Evolutionary conservation across 495 filamentous ascomycete genomes (phyloP).

Genomic region (Penicillium parvum): DNA sequence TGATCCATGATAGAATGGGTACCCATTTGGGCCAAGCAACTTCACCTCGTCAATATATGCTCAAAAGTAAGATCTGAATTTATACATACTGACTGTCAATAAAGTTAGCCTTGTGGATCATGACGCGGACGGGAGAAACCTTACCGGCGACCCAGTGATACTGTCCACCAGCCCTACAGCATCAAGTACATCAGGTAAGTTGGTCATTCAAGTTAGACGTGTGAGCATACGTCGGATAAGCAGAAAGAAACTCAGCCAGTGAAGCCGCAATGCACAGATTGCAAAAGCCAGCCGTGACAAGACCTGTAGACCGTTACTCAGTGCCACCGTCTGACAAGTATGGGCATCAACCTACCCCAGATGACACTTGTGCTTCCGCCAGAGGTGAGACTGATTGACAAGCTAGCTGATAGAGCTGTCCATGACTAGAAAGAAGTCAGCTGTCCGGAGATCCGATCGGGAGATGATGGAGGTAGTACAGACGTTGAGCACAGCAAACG

Average conservation of each 20-base stretch:
- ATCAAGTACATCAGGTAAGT: too few relatives aligned
- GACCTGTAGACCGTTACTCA: conserved; percentile 31
- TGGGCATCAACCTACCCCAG: conserved; percentile 32
- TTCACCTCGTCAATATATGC: conserved; percentile 6
- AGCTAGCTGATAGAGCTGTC: conserved; percentile 42
- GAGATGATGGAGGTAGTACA: conserved; percentile 2
- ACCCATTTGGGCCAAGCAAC: conserved; percentile 55
- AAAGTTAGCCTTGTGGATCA: too few relatives aligned
- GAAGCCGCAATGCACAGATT: conserved; percentile 64
- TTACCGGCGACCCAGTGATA: conserved; percentile 69
- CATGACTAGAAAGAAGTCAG: conserved; percentile 27
- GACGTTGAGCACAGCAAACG: conserved; percentile 45
- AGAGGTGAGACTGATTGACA: conserved; percentile 42
- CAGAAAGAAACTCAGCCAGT: conserved; percentile 65
- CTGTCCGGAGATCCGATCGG: not conserved
- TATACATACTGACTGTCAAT: conserved; percentile 27
- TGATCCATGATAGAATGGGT: conserved; percentile 60
- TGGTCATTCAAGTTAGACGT: too few relatives aligned
- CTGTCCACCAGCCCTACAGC: conserved; percentile 53
- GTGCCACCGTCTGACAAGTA: not conserved
- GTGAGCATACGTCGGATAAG: conserved; percentile 60
- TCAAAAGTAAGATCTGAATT: not conserved
- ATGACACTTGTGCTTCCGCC: conserved; percentile 43
- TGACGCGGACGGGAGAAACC: conserved; percentile 3
- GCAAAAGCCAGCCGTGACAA: conserved; percentile 64